Base-by-base conservation (phyloP, 306 rosid genomes). In the Erythrophleum fordii region DNA sequence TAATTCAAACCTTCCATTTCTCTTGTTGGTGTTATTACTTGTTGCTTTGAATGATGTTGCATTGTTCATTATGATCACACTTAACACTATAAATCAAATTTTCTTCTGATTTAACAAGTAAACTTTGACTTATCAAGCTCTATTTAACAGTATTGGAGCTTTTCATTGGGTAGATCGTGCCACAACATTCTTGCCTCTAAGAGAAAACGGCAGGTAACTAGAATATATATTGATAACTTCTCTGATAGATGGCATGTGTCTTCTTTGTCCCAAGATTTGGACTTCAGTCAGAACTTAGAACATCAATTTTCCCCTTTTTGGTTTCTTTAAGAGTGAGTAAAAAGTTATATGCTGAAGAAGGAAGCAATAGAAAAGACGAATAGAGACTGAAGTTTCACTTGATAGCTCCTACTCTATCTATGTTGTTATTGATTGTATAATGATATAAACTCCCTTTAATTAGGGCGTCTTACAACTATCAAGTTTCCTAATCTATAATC, bases 151-250 rank as follows among this genome's bases (percentile, higher is more conserved):
- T 81, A 91, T 94, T 25, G 98, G 98, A 80, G 89, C 98, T 87
- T 94, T 92, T 80, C 97, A 94, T 81, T 94, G 98, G 98, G 82
- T 91, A 53, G 98, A 92, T 77, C 97, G 98, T 68, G 89, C 89
- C 66, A 88, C 97, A 22, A 77, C 91, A 68, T 89, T 89, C 80
- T 81, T 91, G 70, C 87, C 90, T 23, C 46, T 71, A 17, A 86
- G 87, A 77, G 87, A 77, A 75, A 72, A 82, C 72, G 81, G 76
- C 84, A 91, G 94, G 98, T 91, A 75, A 71, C 69, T 73, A 18
- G 37, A 65, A 26, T 60, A n/a, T 69, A 49, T 39, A 45, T 77
- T 77, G 48, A 53, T 80, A 58, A 51, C 76, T 25, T 58, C 77
- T 74, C 74, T 28, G 66, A 41, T 31, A 20, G 59, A 62, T 34